These are phyloP conservation scores for Tilletiaria anomala DNA, from an alignment of 1,284 basidiomycete species.

Conservation along the genomic window DNA sequence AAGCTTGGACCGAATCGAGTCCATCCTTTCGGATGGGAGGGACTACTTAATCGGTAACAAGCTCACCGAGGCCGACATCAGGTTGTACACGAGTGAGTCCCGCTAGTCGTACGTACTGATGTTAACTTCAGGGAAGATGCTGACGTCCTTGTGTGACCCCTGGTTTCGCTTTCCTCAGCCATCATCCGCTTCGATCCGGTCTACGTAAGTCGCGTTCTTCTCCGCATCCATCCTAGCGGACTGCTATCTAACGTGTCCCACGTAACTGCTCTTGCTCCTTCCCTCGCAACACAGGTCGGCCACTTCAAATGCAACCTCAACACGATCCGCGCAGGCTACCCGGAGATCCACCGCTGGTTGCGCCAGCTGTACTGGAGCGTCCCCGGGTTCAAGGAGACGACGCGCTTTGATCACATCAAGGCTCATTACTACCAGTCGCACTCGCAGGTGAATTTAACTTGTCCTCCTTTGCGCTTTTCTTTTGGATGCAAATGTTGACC, in stretches of 20 bases:
- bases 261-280: conserved; percentile 64
- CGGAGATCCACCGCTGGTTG: conserved; percentile 47
- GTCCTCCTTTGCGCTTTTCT: not conserved
- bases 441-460: conserved; percentile 11
- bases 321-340: conserved; percentile 28
- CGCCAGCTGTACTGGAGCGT: conserved; percentile 82
- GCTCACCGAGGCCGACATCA: conserved; percentile 79
- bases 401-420: conserved; percentile 55
- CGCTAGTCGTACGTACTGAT: not conserved
- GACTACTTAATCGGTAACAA: conserved; percentile 65
- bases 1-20: conserved; percentile 66
- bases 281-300: conserved; percentile 70
- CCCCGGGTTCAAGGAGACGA: conserved; percentile 72
- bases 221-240: conserved; percentile 1
- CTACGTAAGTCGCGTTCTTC: not conserved
- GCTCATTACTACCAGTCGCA: conserved; percentile 39
- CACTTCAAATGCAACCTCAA: conserved; percentile 81
- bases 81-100: conserved; percentile 19
- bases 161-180: not conserved
- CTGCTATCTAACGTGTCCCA: not conserved
- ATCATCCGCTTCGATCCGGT: not conserved
- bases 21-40: conserved; percentile 55
- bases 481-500: not conserved
- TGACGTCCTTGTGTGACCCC: not conserved
- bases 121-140: not conserved